These are phyloP conservation scores for Populus hybrid DNA, from an alignment of 441 rosid genomes.

Conservation along the genomic window DNA sequence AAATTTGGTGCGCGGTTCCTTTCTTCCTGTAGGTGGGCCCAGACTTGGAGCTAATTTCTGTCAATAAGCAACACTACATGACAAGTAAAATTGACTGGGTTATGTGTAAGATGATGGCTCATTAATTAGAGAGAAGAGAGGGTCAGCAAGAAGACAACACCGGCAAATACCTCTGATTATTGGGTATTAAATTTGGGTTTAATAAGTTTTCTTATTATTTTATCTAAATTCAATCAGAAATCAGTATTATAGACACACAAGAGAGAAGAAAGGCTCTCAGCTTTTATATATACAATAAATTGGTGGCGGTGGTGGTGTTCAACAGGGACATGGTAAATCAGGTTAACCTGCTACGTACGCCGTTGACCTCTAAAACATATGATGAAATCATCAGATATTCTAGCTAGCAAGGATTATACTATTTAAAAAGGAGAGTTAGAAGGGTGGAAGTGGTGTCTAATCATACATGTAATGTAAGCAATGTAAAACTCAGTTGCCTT, in stretches of 20 bases:
- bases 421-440: neutral
- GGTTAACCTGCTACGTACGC: neutral
- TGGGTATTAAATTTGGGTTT: too few relatives aligned
- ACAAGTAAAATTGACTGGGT: neutral
- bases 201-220: too few relatives aligned
- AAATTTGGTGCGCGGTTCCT: neutral
- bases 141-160: too few relatives aligned
- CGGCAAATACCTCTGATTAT: too few relatives aligned
- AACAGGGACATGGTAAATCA: neutral
- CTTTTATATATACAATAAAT: too few relatives aligned
- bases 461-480: neutral
- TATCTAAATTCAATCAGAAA: too few relatives aligned
- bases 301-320: neutral
- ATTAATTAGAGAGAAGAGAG: too few relatives aligned
- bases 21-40: neutral
- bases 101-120: too few relatives aligned
- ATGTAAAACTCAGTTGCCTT: neutral
- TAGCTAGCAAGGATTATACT: neutral
- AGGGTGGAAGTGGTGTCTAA: neutral
- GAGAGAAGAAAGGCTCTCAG: too few relatives aligned
- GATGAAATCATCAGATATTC: neutral
- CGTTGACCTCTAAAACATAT: neutral
- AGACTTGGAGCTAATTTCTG: too few relatives aligned
- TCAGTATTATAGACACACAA: too few relatives aligned
- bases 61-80: neutral